These are phyloP conservation scores for Torulaspora maleeae DNA, from an alignment of 805 yeast genomes.

Conservation along the genomic window DNA sequence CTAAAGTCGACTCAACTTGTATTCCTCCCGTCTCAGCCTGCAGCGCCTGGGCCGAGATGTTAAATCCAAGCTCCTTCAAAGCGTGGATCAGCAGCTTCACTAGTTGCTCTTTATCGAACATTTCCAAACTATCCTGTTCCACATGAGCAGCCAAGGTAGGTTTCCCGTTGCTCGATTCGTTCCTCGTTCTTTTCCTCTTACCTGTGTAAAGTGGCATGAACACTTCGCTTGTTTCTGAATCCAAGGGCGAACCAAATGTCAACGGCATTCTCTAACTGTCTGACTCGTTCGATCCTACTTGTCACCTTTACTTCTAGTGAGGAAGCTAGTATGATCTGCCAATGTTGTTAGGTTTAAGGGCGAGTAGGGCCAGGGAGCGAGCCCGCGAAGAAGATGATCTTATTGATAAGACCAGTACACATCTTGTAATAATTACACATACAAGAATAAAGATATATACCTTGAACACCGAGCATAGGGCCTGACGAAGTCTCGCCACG, in stretches of 20 bases:
- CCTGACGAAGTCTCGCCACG: background rate
- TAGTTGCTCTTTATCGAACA: conserved; percentile 36
- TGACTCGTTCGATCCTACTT: background rate
- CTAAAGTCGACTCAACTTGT: conserved; percentile 41
- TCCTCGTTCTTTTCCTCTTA: conserved; percentile 10
- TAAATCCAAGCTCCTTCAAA: conserved; percentile 47
- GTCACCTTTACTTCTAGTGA: too few relatives aligned
- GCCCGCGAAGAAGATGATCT: background rate
- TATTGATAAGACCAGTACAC: background rate
- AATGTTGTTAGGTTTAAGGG: background rate
- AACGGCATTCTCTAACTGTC: conserved; percentile 9
- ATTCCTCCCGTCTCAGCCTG: conserved; percentile 41
- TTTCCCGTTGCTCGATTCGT: conserved; percentile 3
- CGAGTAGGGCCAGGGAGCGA: background rate
- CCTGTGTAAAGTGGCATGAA: conserved; percentile 15
- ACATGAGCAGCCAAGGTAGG: background rate
- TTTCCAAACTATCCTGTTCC: conserved; percentile 3
- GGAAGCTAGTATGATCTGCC: too few relatives aligned
- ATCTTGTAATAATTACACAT: background rate
- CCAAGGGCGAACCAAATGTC: conserved; percentile 9
- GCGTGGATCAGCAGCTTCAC: conserved; percentile 49
- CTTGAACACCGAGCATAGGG: too few relatives aligned
- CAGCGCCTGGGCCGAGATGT: conserved; percentile 37
- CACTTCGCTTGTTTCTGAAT: conserved; percentile 11
- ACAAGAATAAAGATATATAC: background rate